These are phyloP conservation scores for Chlorella variabilis DNA, from an alignment of 163 green algal genomes.

Conservation along the genomic window DNA sequence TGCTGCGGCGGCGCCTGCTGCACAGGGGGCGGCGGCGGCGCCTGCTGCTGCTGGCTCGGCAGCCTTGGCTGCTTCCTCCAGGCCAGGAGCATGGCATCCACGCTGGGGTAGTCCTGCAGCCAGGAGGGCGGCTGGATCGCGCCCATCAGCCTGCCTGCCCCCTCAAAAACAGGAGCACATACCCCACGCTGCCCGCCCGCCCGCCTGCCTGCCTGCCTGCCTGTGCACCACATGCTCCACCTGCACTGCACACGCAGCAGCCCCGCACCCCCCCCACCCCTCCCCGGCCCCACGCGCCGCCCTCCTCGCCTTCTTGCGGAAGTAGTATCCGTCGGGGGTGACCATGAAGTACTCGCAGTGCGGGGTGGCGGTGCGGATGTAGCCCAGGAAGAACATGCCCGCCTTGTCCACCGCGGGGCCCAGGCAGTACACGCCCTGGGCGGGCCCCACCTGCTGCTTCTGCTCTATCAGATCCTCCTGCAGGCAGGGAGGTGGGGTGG, in stretches of 20 bases:
- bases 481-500: not conserved
- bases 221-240: no score
- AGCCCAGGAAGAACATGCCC: conserved; percentile 59
- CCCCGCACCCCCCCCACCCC: not conserved
- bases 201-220: no score
- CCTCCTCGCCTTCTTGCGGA: conserved; percentile 48
- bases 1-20: not conserved
- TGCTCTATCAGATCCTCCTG: conserved; percentile 47
- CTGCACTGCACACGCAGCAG: no score
- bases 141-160: not conserved
- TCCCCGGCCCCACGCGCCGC: no score
- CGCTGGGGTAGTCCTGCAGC: conserved; percentile 17
- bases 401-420: conserved; percentile 18
- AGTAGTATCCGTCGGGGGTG: conserved; percentile 61
- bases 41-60: not conserved
- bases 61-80: conserved; percentile 32
- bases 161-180: no score
- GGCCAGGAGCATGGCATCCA: conserved; percentile 40
- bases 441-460: conserved; percentile 31
- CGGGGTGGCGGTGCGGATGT: conserved; percentile 40
- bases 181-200: no score
- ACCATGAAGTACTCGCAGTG: conserved; percentile 62
- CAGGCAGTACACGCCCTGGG: conserved; percentile 55
- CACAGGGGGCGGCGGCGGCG: not conserved
- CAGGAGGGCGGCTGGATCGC: not conserved